A percentile compares a stretch with the other conserved stretches of the same genome.
These are phyloP conservation scores for Lachancea kluyveri DNA, from an alignment of 805 yeast species.

Conservation along the genomic window DNA sequence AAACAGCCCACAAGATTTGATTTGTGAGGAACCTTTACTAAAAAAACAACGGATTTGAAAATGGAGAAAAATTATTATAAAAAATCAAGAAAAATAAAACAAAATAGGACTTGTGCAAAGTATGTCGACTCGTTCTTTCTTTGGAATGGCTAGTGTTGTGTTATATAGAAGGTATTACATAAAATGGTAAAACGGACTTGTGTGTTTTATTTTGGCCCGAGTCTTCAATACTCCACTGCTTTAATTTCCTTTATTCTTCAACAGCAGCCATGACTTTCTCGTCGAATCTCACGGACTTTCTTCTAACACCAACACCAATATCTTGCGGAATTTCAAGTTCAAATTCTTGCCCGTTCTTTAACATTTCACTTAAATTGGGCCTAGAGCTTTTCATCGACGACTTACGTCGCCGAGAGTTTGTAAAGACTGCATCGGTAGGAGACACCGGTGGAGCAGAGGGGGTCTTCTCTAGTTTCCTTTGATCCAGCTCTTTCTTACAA, in stretches of 20 bases:
- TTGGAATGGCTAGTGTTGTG: too few species aligned
- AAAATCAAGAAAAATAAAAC: too few species aligned
- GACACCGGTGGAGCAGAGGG: background rate
- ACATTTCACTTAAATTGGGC: conserved; percentile 43
- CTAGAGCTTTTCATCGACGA: conserved; percentile 29
- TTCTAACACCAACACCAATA: conserved; percentile 35
- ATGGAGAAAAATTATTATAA: too few species aligned
- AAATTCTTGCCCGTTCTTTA: conserved; percentile 39
- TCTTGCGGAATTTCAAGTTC: conserved; percentile 42
- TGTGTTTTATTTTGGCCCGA: too few species aligned
- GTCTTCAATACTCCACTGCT: too few species aligned
- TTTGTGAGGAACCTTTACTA: conserved; percentile 15
- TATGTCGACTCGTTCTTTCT: too few species aligned
- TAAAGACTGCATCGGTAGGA: background rate
- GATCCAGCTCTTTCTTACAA: conserved; percentile 48
- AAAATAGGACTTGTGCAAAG: too few species aligned
- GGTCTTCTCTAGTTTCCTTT: background rate
- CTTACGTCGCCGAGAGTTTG: conserved; percentile 18
- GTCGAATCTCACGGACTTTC: conserved; percentile 63
- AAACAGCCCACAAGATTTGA: conserved; percentile 2
- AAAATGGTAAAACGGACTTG: too few species aligned
- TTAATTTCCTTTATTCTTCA: conserved; percentile 23
- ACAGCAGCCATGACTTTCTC: conserved; percentile 51
- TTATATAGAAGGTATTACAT: too few species aligned
- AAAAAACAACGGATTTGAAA: conserved; percentile 26